These are phyloP conservation scores for Monosporascus sp. DNA, from an alignment of 2,329 filamentous ascomycete species.

Conservation along the genomic window DNA sequence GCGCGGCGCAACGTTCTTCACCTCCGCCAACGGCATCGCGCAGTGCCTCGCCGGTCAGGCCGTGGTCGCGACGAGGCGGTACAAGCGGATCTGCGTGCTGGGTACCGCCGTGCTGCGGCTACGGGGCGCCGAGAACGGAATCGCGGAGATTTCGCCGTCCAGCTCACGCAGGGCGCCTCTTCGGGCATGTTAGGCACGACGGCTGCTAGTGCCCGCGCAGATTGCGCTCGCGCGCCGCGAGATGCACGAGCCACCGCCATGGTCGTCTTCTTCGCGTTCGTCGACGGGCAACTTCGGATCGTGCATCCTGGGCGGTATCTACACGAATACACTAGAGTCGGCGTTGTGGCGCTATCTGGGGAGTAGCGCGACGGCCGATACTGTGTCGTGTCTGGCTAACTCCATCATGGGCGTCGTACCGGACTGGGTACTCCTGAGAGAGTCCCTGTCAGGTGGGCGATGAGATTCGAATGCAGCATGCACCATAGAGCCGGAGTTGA, in stretches of 20 bases:
- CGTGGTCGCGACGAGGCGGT: slow-evolving; percentile 36
- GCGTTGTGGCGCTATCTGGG: slow-evolving; percentile 32
- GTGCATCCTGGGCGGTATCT: slow-evolving; percentile 43
- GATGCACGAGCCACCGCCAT: slow-evolving; percentile 41
- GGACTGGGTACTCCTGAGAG: slow-evolving; percentile 33
- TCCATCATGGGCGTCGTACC: slow-evolving; percentile 38
- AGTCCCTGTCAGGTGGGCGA: slow-evolving; percentile 35
- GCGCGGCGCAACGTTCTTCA: slow-evolving; percentile 37
- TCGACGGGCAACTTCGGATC: slow-evolving; percentile 32
- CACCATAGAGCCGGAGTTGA: neutral
- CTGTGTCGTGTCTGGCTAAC: slow-evolving; percentile 35
- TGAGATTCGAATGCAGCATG: slow-evolving; percentile 12
- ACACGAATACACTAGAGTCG: slow-evolving; percentile 35
- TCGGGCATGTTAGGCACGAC: slow-evolving; percentile 39
- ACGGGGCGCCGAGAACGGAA: slow-evolving; percentile 35
- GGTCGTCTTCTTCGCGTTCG: slow-evolving; percentile 35
- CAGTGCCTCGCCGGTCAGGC: slow-evolving; percentile 36
- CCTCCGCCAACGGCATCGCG: slow-evolving; percentile 31
- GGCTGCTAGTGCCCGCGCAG: slow-evolving; percentile 36
- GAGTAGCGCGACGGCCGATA: slow-evolving; percentile 16
- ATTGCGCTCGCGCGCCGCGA: slow-evolving; percentile 39
- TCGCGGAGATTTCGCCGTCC: slow-evolving; percentile 39
- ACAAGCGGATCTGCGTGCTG: slow-evolving; percentile 40
- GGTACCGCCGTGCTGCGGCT: slow-evolving; percentile 43
- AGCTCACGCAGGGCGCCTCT: slow-evolving; percentile 42